phyloP scores from a whole-genome alignment of 2,329 filamentous ascomycete species.

The Coniochaeta prunicola region DNA sequence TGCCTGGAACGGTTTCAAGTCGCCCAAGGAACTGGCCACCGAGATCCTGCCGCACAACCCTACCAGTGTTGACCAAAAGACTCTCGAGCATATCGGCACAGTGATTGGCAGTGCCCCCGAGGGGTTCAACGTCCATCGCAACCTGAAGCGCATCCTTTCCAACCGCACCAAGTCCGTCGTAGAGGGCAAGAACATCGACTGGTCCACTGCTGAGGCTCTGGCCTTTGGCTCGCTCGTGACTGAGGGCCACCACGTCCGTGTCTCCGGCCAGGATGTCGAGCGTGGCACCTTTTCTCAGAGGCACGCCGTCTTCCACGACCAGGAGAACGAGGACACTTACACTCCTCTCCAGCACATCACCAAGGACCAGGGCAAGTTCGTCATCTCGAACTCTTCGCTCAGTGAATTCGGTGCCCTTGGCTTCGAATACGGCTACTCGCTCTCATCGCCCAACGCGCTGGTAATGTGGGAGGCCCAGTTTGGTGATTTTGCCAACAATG shows the following conservation, averaged over 20 bases:
- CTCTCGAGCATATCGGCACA: slow-evolving; percentile 73
- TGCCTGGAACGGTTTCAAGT: slow-evolving; percentile 99
- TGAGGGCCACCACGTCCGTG: slow-evolving; percentile 94
- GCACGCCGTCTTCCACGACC: slow-evolving; percentile 94
- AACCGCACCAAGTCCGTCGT: slow-evolving; percentile 86
- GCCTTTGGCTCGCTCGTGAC: slow-evolving; percentile 86
- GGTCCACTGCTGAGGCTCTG: slow-evolving; percentile 92
- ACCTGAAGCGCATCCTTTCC: slow-evolving; percentile 90
- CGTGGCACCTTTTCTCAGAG: slow-evolving; percentile 99
- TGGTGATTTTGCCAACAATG: slow-evolving; percentile 99
- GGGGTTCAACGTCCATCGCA: slow-evolving; percentile 83
- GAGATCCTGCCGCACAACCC: slow-evolving; percentile 89
- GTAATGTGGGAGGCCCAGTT: slow-evolving; percentile 99
- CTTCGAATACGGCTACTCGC: slow-evolving; percentile 97
- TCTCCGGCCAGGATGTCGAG: slow-evolving; percentile 98
- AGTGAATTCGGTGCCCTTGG: slow-evolving; percentile 69
- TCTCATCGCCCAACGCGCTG: slow-evolving; percentile 91
- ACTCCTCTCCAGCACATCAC: slow-evolving; percentile 85
- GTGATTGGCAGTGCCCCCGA: slow-evolving; percentile 74
- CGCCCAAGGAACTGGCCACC: slow-evolving; percentile 90
- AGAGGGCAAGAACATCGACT: slow-evolving; percentile 93
- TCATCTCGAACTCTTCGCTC: slow-evolving; percentile 92
- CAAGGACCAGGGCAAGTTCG: slow-evolving; percentile 89
- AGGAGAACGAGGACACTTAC: slow-evolving; percentile 88
- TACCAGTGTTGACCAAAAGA: slow-evolving; percentile 68